Conservation (phyloP, 352 stramenopile species). For the Phytopythium ostracodes region DNA sequence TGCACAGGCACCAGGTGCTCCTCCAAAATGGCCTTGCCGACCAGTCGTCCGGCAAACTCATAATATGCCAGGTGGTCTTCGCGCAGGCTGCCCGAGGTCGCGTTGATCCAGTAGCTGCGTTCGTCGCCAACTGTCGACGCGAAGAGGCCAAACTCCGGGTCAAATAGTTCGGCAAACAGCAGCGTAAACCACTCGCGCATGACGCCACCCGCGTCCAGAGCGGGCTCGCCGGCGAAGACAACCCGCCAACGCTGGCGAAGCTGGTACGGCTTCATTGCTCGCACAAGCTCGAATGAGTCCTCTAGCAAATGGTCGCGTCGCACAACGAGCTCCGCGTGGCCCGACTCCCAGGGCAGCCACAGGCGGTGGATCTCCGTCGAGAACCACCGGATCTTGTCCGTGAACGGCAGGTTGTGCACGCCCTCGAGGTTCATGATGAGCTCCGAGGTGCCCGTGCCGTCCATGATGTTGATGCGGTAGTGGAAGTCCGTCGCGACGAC, state of each 20-base stretch:
- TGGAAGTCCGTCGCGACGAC: constrained; percentile 74
- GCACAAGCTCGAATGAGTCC: constrained; percentile 81
- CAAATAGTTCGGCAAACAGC: constrained; percentile 79
- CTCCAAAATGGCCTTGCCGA: constrained; percentile 88
- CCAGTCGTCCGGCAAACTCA: constrained; percentile 65
- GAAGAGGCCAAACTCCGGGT: constrained; percentile 76
- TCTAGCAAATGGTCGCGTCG: constrained; percentile 77
- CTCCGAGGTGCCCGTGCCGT: constrained; percentile 60
- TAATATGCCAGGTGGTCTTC: constrained; percentile 78
- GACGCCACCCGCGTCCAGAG: constrained; percentile 83
- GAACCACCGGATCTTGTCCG: constrained; percentile 79
- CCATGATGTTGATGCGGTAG: constrained; percentile 80
- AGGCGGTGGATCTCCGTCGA: constrained; percentile 78
- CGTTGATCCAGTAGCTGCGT: constrained; percentile 84
- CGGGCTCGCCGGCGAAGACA: constrained; percentile 83
- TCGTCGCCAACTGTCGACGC: constrained; percentile 64
- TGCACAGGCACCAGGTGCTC: constrained; percentile 78
- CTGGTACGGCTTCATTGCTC: constrained; percentile 76
- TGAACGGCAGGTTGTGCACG: constrained; percentile 74
- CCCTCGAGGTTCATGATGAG: constrained; percentile 83
- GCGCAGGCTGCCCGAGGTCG: constrained; percentile 47
- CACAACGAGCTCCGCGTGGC: constrained; percentile 76
- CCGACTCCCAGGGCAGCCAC: constrained; percentile 81
- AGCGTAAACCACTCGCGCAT: constrained; percentile 91
- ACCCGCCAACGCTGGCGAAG: constrained; percentile 81